Conservation (phyloP, 148 eudicot genomes). For the Beta vulgaris region DNA sequence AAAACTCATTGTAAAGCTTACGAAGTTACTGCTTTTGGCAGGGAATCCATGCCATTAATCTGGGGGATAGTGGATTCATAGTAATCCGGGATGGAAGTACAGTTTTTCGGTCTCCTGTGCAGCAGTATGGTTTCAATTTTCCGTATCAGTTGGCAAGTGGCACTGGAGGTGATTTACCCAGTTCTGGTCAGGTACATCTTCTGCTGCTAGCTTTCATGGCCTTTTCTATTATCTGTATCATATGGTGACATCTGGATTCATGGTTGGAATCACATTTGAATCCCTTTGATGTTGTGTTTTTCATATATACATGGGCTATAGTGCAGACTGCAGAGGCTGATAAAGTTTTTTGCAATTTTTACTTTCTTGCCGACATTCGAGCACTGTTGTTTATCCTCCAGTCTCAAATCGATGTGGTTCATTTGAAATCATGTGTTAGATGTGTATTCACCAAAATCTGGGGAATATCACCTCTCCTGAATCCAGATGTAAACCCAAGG, state of each 20-base stretch:
- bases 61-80: constrained; percentile 92
- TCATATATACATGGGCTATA: no score
- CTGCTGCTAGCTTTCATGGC: background rate
- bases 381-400: background rate
- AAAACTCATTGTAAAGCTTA: background rate
- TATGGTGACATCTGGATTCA: background rate
- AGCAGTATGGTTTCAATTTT: constrained; percentile 88
- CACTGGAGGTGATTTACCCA: constrained; percentile 58
- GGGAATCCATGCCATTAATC: constrained; percentile 87
- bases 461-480: no score
- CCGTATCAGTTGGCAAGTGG: constrained; percentile 71
- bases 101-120: constrained; percentile 72
- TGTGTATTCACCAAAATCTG: no score
- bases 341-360: background rate
- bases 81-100: constrained; percentile 70
- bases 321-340: background rate
- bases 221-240: background rate
- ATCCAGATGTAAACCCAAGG: no score
- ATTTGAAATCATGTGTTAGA: no score
- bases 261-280: background rate
- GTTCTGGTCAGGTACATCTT: constrained; percentile 74
- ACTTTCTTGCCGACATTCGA: background rate
- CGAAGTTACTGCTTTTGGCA: constrained; percentile 25
- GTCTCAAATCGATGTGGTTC: background rate
- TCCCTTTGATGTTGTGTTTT: background rate